phyloP scores from a whole-genome alignment of 164 flowering plant genomes.

The Cinnamomum micranthum region DNA sequence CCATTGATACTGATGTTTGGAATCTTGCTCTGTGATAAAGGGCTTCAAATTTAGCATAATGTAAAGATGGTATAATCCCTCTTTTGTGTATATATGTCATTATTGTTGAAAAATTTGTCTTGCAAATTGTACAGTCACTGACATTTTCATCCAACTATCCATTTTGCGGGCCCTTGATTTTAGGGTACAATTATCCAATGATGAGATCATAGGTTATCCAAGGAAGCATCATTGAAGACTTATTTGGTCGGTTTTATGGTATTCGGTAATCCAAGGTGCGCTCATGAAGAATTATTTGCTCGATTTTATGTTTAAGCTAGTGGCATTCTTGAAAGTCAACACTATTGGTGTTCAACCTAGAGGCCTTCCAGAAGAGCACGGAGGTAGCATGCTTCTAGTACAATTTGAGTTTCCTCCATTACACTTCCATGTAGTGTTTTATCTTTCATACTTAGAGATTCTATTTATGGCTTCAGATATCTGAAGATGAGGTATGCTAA shows the following conservation, averaged over 20 bases:
- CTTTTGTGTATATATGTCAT: too few species aligned
- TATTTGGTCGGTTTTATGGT: background rate
- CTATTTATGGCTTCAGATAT: background rate
- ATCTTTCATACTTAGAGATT: background rate
- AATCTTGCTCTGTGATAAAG: too few species aligned
- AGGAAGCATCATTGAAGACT: background rate
- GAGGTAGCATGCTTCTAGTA: background rate
- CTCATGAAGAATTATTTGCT: background rate
- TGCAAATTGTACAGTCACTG: background rate
- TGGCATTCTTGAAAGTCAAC: too few species aligned
- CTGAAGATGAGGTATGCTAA: constrained; percentile 13
- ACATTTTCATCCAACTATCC: background rate
- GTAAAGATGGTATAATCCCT: too few species aligned
- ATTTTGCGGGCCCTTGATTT: background rate
- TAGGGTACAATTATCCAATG: background rate
- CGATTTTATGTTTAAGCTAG: background rate
- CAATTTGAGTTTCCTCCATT: background rate
- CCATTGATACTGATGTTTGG: too few species aligned
- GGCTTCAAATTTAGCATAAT: too few species aligned
- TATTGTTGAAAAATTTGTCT: background rate
- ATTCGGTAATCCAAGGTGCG: background rate
- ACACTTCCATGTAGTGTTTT: background rate
- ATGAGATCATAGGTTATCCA: background rate
- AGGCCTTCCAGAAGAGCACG: background rate
- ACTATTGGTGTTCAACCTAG: background rate